Base-by-base conservation (phyloP, 108 stramenopile species). In the Conticribra weissflogii region DNA sequence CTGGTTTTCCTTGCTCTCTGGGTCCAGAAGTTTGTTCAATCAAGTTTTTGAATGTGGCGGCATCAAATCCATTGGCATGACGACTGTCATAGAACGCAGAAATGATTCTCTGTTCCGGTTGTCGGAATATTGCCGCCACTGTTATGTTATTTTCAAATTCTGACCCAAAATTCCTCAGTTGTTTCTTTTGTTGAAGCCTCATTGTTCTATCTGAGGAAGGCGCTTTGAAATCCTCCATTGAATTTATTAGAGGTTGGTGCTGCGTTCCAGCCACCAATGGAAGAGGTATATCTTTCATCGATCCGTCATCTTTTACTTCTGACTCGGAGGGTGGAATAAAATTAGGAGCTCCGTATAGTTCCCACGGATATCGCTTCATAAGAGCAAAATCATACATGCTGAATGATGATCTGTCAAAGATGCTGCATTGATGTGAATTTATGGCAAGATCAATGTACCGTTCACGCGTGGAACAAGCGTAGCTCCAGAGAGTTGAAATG, bases 341-440 rank as follows among this genome's bases (percentile, higher is more conserved):
- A 31, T 79, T 79, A 0, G 66, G 78, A 0, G 78, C 71, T 19
- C 78, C 78, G 47, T 79, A 79, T 47, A 79, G 54, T 41, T 79
- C 78, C 78, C 78, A 79, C 31, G 78, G 78, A 60, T 79, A 79
- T 45, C 78, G 71, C 46, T 58, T 72, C 78, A 79, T 79, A 32
- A 79, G 53, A 9, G 62, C 78, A 63, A 79, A 79, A 46, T 79
- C 78, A 63, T 72, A 79, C 78, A 79, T 79, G 34, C 66, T 66
- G 32, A 22, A 58, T 8, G 47, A n/a, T 21, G 28, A 46, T 19
- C 32, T 55, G 22, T 32, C 32, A 59, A 54, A 44, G 9, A 57
- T 57, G 30, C 29, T 56, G 48, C 78, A 79, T 8, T 34, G 50
- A 23, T 62, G 47, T 1, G 78, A 72, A 72, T 66, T 44, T 19